A percentile compares a stretch with the other conserved stretches of the same genome.
Evolutionary conservation across 345 rosid genomes (phyloP).

Genomic region (Geranium brycei): DNA sequence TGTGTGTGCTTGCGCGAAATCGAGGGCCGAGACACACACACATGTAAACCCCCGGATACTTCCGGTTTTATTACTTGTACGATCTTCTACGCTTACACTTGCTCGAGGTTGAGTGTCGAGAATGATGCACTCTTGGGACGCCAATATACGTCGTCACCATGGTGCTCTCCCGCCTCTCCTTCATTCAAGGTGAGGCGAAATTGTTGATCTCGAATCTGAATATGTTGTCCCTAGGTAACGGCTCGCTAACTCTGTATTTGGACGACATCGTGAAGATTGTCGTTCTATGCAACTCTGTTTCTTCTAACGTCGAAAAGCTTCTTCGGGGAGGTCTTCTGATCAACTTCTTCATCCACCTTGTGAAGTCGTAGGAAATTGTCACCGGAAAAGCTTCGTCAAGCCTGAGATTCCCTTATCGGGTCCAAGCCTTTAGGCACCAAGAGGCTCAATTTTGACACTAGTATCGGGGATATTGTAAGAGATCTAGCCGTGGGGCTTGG

Average conservation of each 20-base stretch:
- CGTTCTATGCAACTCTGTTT: constrained; percentile 3
- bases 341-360: constrained; percentile 4
- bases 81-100: no score
- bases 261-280: constrained; percentile 2
- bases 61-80: no score
- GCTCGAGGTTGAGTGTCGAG: no score
- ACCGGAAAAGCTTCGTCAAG: constrained; percentile 2
- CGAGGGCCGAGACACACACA: no score
- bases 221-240: not conserved
- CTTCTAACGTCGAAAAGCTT: not conserved
- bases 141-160: no score
- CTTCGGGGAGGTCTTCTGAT: constrained; percentile 1
- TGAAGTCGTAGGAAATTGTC: not conserved
- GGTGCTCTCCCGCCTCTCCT: not conserved
- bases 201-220: constrained; percentile 4
- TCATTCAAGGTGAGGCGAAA: constrained; percentile 5
- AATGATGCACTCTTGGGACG: no score
- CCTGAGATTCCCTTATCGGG: not conserved
- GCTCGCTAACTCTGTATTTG: not conserved
- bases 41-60: no score
- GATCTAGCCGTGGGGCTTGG: constrained; percentile 1
- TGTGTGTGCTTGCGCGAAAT: no score
- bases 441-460: not conserved
- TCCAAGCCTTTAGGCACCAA: not conserved
- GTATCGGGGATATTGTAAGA: not conserved